A percentile compares a stretch with the other conserved stretches of the same genome.
phyloP scores from a whole-genome alignment of 2,329 filamentous ascomycete genomes.

The Didymella pinodella region DNA sequence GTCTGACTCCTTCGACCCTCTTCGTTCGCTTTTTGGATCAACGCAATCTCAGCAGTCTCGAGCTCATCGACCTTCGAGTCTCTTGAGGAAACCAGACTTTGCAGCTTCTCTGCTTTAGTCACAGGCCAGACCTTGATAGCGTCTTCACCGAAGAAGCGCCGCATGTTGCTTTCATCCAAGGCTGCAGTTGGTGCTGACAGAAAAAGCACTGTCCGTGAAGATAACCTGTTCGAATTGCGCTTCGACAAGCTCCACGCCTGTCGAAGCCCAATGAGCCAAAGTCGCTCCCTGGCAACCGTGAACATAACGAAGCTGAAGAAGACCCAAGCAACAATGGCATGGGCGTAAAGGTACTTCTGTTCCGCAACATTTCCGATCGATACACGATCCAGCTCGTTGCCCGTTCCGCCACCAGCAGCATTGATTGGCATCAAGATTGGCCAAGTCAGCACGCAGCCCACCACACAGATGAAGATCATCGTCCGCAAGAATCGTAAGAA shows the following conservation, averaged over 20 bases:
- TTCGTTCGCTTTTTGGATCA: slow-evolving; percentile 80
- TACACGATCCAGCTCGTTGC: slow-evolving; percentile 76
- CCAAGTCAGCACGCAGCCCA: slow-evolving; percentile 85
- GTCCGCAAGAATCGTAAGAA: slow-evolving; percentile 89
- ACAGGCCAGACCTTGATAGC: slow-evolving; percentile 87
- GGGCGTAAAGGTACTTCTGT: slow-evolving; percentile 74
- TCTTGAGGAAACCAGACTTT: slow-evolving; percentile 81
- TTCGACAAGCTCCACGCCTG: slow-evolving; percentile 92
- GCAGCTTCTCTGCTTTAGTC: slow-evolving; percentile 77
- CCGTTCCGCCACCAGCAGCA: slow-evolving; percentile 74
- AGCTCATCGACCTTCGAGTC: slow-evolving; percentile 81
- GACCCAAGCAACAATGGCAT: slow-evolving; percentile 79
- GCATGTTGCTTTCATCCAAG: slow-evolving; percentile 76
- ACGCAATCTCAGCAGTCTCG: slow-evolving; percentile 84
- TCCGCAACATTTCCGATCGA: slow-evolving; percentile 78
- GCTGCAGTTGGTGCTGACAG: slow-evolving; percentile 83
- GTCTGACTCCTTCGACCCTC: slow-evolving; percentile 69
- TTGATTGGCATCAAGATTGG: slow-evolving; percentile 90
- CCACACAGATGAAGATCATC: slow-evolving; percentile 77
- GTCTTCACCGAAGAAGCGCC: slow-evolving; percentile 79
- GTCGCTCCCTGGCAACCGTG: slow-evolving; percentile 83
- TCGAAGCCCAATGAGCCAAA: slow-evolving; percentile 91
- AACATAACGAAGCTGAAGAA: slow-evolving; percentile 90
- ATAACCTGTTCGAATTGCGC: slow-evolving; percentile 82
- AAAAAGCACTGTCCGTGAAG: slow-evolving; percentile 88